phyloP scores from a whole-genome alignment of 176 grass and related monocot species.

The Oryza meyeriana region DNA sequence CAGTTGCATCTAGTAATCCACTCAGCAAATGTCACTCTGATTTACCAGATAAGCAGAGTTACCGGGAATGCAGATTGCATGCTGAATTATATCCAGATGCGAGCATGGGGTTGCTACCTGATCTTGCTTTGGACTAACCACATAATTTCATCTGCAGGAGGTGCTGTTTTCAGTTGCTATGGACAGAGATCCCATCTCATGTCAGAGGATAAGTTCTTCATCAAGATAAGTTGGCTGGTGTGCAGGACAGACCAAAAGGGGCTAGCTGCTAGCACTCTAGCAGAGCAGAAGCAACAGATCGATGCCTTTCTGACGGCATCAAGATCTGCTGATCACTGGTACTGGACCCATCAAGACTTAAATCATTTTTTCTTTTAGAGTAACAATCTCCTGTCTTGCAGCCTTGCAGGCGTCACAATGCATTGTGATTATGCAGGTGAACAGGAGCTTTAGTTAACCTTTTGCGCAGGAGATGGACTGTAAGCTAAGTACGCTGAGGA shows the following conservation, averaged over 20 bases:
- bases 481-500: too few species aligned
- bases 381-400: too few species aligned
- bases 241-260: background rate
- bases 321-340: background rate
- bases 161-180: background rate
- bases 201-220: background rate
- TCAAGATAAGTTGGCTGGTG: background rate
- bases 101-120: background rate
- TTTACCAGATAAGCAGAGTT: background rate
- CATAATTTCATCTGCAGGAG: background rate
- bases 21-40: background rate
- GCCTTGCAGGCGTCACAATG: background rate
- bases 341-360: background rate
- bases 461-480: too few species aligned
- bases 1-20: background rate
- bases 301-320: background rate
- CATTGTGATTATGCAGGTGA: too few species aligned
- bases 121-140: background rate
- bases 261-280: too few species aligned
- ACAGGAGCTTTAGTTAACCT: too few species aligned
- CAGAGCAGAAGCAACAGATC: background rate
- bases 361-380: too few species aligned
- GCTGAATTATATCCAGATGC: background rate
- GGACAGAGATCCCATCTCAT: background rate
- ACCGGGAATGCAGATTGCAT: background rate